Conservation (phyloP, 176 grass and related monocot genomes). For the Oryza nivara region DNA sequence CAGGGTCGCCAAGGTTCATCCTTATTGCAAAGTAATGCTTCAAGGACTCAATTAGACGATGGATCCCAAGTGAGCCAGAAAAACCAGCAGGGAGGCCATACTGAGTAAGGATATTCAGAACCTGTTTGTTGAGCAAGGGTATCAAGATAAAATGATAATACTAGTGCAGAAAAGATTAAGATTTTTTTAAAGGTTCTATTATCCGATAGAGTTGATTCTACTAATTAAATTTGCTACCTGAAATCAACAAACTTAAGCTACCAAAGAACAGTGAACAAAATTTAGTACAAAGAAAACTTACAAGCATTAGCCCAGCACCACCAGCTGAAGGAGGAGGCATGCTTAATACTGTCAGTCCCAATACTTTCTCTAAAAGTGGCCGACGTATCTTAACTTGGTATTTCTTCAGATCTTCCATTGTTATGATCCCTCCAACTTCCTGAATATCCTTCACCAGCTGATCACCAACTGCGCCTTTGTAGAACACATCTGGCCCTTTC, state of each 20-base stretch:
- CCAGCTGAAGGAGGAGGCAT: constrained; percentile 92
- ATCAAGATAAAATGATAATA: not conserved
- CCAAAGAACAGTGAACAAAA: constrained; percentile 2
- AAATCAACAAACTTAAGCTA: not conserved
- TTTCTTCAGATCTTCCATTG: constrained; percentile 60
- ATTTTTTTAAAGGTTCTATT: not conserved
- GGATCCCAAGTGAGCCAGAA: constrained; percentile 72
- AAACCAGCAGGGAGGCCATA: constrained; percentile 75
- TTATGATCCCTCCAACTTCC: constrained; percentile 69
- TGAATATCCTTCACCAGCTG: constrained; percentile 59
- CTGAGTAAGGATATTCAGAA: constrained; percentile 91
- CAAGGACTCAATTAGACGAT: constrained; percentile 80
- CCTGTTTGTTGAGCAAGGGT: constrained; percentile 34
- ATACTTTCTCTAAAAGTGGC: constrained; percentile 51
- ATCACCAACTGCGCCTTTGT: constrained; percentile 54
- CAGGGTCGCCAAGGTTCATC: constrained; percentile 83
- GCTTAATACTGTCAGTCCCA: constrained; percentile 66
- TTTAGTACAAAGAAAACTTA: constrained; percentile 42
- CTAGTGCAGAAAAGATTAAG: not conserved
- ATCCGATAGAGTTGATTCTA: no score
- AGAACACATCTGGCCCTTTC: constrained; percentile 63
- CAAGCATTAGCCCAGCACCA: constrained; percentile 82
- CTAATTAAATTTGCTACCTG: no score
- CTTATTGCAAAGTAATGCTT: constrained; percentile 78
- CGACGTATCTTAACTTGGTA: constrained; percentile 69